phyloP scores from a whole-genome alignment of 345 rosid species.

The thale cress (Arabidopsis thaliana) region TAIR10.1 NC_003075.7:16668001-16668500 shows the following conservation, averaged over 20 bases:
- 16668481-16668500: conserved; percentile 63
- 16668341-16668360: conserved; percentile 68
- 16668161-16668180: conserved; percentile 53
- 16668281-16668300: conserved; percentile 59
- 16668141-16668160: conserved; percentile 47
- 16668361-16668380: conserved; percentile 86
- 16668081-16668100: conserved; percentile 52
- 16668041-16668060: conserved; percentile 18
- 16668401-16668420: conserved; percentile 58
- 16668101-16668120: conserved; percentile 75
- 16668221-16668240: conserved; percentile 1
- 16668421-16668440: conserved; percentile 55
- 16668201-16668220: conserved; percentile 56
- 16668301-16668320: conserved; percentile 57
- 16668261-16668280: neutral
- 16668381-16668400: conserved; percentile 64
- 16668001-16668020: conserved; percentile 28
- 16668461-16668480: conserved; percentile 56
- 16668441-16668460: conserved; percentile 46
- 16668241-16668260: neutral
- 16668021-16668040: conserved; percentile 28
- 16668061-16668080: conserved; percentile 24
- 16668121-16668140: conserved; percentile 53
- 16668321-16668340: conserved; percentile 59
- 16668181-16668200: conserved; percentile 63